Evolutionary conservation across 2,329 filamentous ascomycete genomes (phyloP).

Genomic region (Talaromyces rugulosus): DNA sequence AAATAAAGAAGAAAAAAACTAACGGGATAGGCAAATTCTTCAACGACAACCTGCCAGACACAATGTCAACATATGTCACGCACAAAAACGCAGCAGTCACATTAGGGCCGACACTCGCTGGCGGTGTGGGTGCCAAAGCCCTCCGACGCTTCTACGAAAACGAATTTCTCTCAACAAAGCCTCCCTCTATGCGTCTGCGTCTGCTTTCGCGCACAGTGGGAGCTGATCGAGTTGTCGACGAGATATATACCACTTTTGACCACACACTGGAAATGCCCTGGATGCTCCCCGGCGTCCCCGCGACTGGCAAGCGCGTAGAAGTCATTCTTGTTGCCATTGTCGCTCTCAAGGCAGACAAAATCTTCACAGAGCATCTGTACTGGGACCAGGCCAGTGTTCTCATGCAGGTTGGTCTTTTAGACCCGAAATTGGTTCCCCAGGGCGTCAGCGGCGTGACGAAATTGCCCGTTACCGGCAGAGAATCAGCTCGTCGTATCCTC

Average conservation of each 20-base stretch:
- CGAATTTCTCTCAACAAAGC: slow-evolving; percentile 52
- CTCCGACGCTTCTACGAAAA: slow-evolving; percentile 52
- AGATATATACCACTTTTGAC: slow-evolving; percentile 54
- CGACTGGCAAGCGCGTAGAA: slow-evolving; percentile 55
- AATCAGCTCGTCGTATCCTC: slow-evolving; percentile 37
- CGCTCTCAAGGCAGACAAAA: slow-evolving; percentile 48
- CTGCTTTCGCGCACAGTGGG: slow-evolving; percentile 57
- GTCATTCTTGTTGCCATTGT: slow-evolving; percentile 56
- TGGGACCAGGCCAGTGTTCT: slow-evolving; percentile 61
- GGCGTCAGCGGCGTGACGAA: slow-evolving; percentile 37
- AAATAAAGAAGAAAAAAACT: background rate
- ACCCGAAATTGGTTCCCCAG: slow-evolving; percentile 52
- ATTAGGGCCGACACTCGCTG: slow-evolving; percentile 35
- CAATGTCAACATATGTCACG: slow-evolving; percentile 28
- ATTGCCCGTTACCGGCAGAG: slow-evolving; percentile 37
- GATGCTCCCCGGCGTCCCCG: slow-evolving; percentile 56
- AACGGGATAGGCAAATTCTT: slow-evolving; percentile 28
- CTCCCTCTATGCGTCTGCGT: slow-evolving; percentile 48
- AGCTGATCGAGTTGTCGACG: slow-evolving; percentile 57
- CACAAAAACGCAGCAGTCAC: slow-evolving; percentile 26
- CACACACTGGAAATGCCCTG: slow-evolving; percentile 55
- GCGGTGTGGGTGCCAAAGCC: slow-evolving; percentile 38
- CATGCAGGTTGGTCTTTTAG: slow-evolving; percentile 55
- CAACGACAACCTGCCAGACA: slow-evolving; percentile 23
- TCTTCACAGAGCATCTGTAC: slow-evolving; percentile 57